Conservation (phyloP, 2,329 filamentous ascomycete genomes). For the Pyrenophora seminiperda region DNA sequence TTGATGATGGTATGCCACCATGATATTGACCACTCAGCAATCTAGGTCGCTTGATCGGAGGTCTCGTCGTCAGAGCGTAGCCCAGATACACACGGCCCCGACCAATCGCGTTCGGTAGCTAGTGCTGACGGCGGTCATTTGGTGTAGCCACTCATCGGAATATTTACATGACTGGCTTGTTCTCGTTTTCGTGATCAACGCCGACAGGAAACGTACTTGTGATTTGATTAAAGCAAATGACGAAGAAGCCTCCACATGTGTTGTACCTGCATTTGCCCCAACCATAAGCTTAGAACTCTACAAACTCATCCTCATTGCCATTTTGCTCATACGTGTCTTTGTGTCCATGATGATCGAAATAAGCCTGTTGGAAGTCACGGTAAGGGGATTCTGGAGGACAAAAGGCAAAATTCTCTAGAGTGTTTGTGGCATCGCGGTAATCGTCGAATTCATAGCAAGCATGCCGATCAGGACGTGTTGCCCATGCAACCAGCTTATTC, state of each 20-base stretch:
- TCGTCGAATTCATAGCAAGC: slow-evolving; percentile 44
- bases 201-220: not conserved
- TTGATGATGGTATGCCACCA: not conserved
- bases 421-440: slow-evolving; percentile 45
- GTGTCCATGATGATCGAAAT: slow-evolving; percentile 44
- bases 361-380: slow-evolving; percentile 33
- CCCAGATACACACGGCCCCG: not conserved
- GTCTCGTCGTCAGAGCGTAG: slow-evolving; percentile 13
- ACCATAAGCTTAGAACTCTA: slow-evolving; percentile 21
- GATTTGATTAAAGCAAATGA: slow-evolving; percentile 3
- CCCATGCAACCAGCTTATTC: slow-evolving; percentile 41
- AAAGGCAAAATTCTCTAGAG: slow-evolving; percentile 43
- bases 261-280: not conserved
- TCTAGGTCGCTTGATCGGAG: not conserved
- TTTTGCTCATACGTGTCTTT: slow-evolving; percentile 39
- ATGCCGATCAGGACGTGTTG: slow-evolving; percentile 37
- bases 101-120: slow-evolving; percentile 1
- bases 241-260: not conserved
- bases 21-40: not conserved
- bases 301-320: slow-evolving; percentile 17
- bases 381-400: slow-evolving; percentile 42
- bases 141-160: slow-evolving; percentile 15
- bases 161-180: slow-evolving; percentile 1
- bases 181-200: not conserved
- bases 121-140: slow-evolving; percentile 5